Evolutionary conservation across 1,139 yeast species (phyloP), one percentile per base, ranked within the genome.

Genomic region (Saccharomycopsis crataegensis): DNA sequence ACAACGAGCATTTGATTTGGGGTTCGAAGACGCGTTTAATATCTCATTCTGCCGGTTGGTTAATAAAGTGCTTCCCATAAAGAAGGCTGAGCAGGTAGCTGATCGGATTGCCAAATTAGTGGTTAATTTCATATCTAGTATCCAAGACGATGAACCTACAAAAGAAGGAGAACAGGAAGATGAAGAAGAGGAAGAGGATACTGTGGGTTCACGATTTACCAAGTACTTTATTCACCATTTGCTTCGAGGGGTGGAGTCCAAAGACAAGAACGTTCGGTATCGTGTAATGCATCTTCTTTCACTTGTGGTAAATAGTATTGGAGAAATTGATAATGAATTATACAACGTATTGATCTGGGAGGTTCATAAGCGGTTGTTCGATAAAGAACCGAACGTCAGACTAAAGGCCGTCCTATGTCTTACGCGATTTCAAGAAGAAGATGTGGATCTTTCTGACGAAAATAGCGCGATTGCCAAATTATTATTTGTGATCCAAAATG

Each of bases 341-440:
- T 86, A 83, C 61, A 81, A 82, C 53, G 75, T 79, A 2, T 69
- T 93, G 50, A 75, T 80, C 59, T 77, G 78, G 63, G 80, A 83
- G 6, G 71, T 91, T 50, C 74, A 77, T 50, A 77, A 78, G 54
- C 74, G 98, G 55, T 66, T 89, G 1, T 76, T 77, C 60, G 99
- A 94, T 65, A 86, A 81, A 64, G 99, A 93, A 61, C 74, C 89
- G 8, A 71, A 74, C 14, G 89, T 94, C 2, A 74, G 99, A 60
- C 76, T 84, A 17, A 94, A 88, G 65, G 96, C 97, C 0, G 83
- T 89, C 0, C 77, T 86, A 41, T 89, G 95, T 9, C 69, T 91
- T 49, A 80, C 96, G 1, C 74, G 90, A 58, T 83, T 93, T 61
- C 97, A 91, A 67, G 43, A 76, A 73, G 46, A 50, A 34, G 71